Evolutionary conservation across 805 yeast genomes (phyloP), one percentile per base, ranked within the genome.

Genomic region (Kluyveromyces siamensis): DNA sequence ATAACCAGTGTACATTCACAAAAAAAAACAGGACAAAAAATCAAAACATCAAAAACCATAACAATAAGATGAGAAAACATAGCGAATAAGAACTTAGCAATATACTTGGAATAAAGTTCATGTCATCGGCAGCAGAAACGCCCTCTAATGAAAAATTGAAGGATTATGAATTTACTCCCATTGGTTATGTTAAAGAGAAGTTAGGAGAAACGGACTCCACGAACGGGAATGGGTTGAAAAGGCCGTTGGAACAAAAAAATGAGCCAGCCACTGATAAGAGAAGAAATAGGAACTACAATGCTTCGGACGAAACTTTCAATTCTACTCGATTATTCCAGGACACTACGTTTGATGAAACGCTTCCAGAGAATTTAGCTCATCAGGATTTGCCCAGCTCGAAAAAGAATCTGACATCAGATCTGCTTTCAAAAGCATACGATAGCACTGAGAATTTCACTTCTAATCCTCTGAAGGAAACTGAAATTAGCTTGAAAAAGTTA

Each of bases 141-240:
- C 69, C 72, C 27, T 46, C 46, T 21, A 56, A 55, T 40, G 50
- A 49, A 17, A 51, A 52, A 16, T 43, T 53, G 10, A 58, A 59
- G 35, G 49, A 55, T 19, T 54, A 66, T 21, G 74, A 71, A 51
- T 72, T 72, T 50, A 72, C 75, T 1, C 77, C 77, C 0, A 68
- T 72, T 43, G 76, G 76, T 2, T 64, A 57, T 33, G 43, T 55
- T 19, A 58, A 58, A 44, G 57, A 53, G 49, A 56, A 55, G 44
- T 55, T 48, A 38, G 19, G 50, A 41, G 25, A 27, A 36, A 21
- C 6, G 6, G 36, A 44, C 36, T 33, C 25, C 11, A 5, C 36
- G 40, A 36, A 44, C 33, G 42, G 48, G 41, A 45, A 41, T 48
- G 44, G 21, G 27, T 38, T 46, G 43, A 27, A 39, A 40, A 14